Conservation (phyloP, 495 filamentous ascomycete species). For the Cenococcum geophilum region DNA sequence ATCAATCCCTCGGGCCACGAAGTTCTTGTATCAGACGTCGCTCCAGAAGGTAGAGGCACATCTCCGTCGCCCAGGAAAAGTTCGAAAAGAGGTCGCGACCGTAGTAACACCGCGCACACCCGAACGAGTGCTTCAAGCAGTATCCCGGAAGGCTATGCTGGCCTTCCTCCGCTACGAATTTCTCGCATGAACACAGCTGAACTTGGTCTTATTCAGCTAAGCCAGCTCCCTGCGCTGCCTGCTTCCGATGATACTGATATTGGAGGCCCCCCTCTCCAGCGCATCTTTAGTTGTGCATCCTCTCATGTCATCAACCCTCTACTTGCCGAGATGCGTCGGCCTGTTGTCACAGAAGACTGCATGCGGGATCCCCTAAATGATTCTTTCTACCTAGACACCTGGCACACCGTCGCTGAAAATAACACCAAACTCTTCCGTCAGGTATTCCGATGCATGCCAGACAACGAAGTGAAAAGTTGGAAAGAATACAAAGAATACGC, state of each 20-base stretch:
- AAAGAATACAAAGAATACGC: conserved; percentile 86
- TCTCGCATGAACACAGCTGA: conserved; percentile 47
- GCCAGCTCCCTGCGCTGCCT: conserved; percentile 61
- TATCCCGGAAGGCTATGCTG: conserved; percentile 36
- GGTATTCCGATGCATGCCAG: conserved; percentile 95
- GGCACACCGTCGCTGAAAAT: conserved; percentile 83
- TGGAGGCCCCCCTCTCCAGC: conserved; percentile 54
- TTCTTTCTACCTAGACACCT: conserved; percentile 77
- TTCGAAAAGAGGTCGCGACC: conserved; percentile 9
- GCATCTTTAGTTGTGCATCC: conserved; percentile 42
- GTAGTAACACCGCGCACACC: conserved; percentile 21
- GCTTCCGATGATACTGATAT: conserved; percentile 72
- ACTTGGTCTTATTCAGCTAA: conserved; percentile 54
- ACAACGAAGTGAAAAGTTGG: conserved; percentile 90
- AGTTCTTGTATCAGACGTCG: conserved; percentile 55
- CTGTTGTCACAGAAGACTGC: conserved; percentile 59
- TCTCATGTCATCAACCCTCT: conserved; percentile 50
- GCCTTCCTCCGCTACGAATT: conserved; percentile 49
- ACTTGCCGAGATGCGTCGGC: conserved; percentile 59
- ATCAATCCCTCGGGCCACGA: conserved; percentile 56
- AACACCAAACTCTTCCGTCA: conserved; percentile 89
- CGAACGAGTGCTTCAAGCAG: conserved; percentile 16
- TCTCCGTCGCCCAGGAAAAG: conserved; percentile 7
- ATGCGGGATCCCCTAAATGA: conserved; percentile 80
- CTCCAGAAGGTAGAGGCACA: conserved; percentile 56